These are phyloP conservation scores for Setaria viridis DNA, from an alignment of 202 grass and related monocot species.

Conservation along the genomic window DNA sequence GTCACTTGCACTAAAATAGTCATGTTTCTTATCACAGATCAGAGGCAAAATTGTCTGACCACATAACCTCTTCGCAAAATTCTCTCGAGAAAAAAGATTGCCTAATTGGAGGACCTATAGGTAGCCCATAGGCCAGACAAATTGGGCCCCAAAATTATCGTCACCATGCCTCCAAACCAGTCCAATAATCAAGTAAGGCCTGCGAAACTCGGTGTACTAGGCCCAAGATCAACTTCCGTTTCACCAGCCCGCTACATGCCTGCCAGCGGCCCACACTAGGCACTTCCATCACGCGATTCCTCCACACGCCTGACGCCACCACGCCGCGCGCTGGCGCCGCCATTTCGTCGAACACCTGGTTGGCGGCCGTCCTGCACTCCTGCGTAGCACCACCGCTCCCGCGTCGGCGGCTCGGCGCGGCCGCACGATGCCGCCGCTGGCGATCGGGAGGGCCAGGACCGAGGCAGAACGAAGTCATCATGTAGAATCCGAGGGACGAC, in stretches of 20 bases:
- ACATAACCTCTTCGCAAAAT: too few relatives aligned
- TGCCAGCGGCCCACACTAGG: not conserved
- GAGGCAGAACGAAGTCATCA: not conserved
- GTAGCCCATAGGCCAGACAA: not conserved
- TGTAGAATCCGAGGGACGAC: not conserved
- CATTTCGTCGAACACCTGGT: slow-evolving; percentile 39
- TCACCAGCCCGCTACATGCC: not conserved
- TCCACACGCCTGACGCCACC: not conserved
- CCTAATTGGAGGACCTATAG: too few relatives aligned
- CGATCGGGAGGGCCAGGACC: not conserved
- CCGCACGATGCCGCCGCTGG: not conserved
- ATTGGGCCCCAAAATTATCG: not conserved
- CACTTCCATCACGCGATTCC: not conserved
- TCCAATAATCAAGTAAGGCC: not conserved
- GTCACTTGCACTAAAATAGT: too few relatives aligned
- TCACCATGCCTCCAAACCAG: too few relatives aligned
- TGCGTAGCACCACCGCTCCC: not conserved
- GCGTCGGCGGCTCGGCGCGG: too few relatives aligned
- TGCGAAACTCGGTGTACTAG: not conserved
- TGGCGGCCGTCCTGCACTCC: not conserved
- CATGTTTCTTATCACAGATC: too few relatives aligned
- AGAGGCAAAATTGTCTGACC: too few relatives aligned
- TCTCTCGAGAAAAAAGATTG: too few relatives aligned
- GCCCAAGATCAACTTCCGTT: not conserved
- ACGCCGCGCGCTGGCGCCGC: not conserved